phyloP scores from a whole-genome alignment of 2,329 filamentous ascomycete species.

The Chaetomium sp. region DNA sequence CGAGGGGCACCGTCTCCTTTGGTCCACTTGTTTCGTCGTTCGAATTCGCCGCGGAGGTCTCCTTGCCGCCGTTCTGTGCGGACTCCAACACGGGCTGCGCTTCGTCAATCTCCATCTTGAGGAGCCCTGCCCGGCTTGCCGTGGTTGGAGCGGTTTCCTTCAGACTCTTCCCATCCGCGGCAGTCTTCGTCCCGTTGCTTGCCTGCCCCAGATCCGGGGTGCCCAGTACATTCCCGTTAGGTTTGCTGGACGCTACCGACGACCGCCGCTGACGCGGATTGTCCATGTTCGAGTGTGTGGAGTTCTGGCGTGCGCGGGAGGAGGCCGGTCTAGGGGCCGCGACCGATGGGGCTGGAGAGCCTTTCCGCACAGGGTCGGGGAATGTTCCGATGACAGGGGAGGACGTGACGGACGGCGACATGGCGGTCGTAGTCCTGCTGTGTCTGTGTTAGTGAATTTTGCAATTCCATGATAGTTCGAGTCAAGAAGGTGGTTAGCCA shows the following conservation, averaged over 20 bases:
- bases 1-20: slow-evolving; percentile 33
- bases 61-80: slow-evolving; percentile 18
- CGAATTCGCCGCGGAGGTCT: slow-evolving; percentile 8
- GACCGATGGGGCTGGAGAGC: slow-evolving; percentile 55
- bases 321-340: slow-evolving; percentile 56
- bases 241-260: slow-evolving; percentile 56
- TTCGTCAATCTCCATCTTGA: slow-evolving; percentile 28
- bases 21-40: slow-evolving; percentile 6
- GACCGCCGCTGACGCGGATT: slow-evolving; percentile 47
- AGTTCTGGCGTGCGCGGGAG: slow-evolving; percentile 69
- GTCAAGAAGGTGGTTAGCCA: not conserved
- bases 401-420: slow-evolving; percentile 65
- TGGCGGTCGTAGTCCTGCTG: slow-evolving; percentile 36
- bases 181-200: slow-evolving; percentile 28
- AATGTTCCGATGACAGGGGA: slow-evolving; percentile 69
- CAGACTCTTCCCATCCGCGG: slow-evolving; percentile 43
- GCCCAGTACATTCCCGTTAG: slow-evolving; percentile 43
- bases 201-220: slow-evolving; percentile 31
- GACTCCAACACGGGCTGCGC: slow-evolving; percentile 22
- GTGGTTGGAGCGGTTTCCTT: slow-evolving; percentile 40
- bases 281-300: slow-evolving; percentile 55
- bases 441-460: slow-evolving; percentile 11
- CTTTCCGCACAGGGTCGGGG: slow-evolving; percentile 50
- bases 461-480: not conserved
- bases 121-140: slow-evolving; percentile 26